Evolutionary conservation across 371 early-diverging fungal genomes (phyloP).

Genomic region (Mucor piriformis): DNA sequence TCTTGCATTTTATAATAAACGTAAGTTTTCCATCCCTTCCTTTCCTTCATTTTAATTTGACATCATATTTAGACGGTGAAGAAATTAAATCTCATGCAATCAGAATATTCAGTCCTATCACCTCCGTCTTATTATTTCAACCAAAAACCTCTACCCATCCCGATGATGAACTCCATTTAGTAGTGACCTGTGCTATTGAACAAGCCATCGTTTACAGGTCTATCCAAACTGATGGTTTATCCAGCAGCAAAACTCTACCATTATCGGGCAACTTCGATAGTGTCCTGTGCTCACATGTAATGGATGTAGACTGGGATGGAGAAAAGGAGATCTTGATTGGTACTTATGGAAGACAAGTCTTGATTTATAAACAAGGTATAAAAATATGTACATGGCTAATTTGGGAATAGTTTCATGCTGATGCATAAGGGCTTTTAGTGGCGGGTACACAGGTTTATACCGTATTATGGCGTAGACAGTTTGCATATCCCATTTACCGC

Average conservation of each 20-base stretch:
- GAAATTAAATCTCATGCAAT: conserved; percentile 38
- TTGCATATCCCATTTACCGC: conserved; percentile 74
- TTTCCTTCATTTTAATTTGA: neutral
- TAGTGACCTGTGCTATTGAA: conserved; percentile 69
- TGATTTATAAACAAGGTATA: conserved; percentile 70
- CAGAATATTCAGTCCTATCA: conserved; percentile 49
- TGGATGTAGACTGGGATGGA: conserved; percentile 80
- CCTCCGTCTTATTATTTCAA: conserved; percentile 53
- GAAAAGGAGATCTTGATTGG: conserved; percentile 71
- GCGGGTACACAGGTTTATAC: conserved; percentile 53
- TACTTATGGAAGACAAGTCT: conserved; percentile 72
- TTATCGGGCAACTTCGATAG: conserved; percentile 67
- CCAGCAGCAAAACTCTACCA: conserved; percentile 46
- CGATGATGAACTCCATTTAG: conserved; percentile 49
- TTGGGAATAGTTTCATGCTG: too few relatives aligned
- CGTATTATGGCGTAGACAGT: conserved; percentile 68
- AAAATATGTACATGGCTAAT: too few relatives aligned
- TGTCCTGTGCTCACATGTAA: conserved; percentile 69
- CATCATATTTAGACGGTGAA: conserved; percentile 35
- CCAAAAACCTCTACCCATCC: conserved; percentile 42
- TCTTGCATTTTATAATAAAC: conserved; percentile 41
- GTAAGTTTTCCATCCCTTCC: conserved; percentile 5
- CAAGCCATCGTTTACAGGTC: conserved; percentile 62
- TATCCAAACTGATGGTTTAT: conserved; percentile 47
- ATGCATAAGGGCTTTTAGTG: too few relatives aligned